Evolutionary conservation across 2,329 filamentous ascomycete species (phyloP).

Genomic region (Cytospora mali): DNA sequence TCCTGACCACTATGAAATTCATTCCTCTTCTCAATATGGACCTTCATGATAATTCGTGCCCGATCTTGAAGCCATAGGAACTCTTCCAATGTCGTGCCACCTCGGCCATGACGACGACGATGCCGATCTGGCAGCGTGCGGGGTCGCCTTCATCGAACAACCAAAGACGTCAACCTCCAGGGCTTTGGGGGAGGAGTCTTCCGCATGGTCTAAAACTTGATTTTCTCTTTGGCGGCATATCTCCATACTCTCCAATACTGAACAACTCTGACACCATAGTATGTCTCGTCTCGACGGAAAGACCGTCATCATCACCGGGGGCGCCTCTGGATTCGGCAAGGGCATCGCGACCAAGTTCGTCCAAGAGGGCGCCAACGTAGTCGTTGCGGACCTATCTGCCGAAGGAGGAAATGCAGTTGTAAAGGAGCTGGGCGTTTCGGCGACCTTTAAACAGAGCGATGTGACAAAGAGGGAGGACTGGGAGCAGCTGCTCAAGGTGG

Average conservation of each 20-base stretch:
- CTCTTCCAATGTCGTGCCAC: not conserved
- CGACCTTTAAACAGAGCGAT: constrained; percentile 44
- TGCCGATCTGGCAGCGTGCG: not conserved
- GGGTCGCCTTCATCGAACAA: not conserved
- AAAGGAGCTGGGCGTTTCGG: constrained; percentile 46
- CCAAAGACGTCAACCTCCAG: not conserved
- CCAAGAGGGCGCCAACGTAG: not conserved
- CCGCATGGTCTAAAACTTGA: not conserved
- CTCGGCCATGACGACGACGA: not conserved
- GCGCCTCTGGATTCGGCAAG: constrained; percentile 58
- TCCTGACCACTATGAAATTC: too few relatives aligned
- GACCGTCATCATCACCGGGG: constrained; percentile 60
- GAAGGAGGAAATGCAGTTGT: constrained; percentile 46
- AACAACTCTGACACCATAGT: not conserved
- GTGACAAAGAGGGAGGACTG: constrained; percentile 58
- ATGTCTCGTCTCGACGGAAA: constrained; percentile 48
- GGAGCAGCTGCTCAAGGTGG: constrained; percentile 50
- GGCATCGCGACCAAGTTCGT: constrained; percentile 49
- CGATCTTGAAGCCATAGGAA: too few relatives aligned
- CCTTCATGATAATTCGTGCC: too few relatives aligned
- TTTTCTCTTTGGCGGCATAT: not conserved
- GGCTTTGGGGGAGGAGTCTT: not conserved
- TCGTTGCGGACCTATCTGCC: not conserved
- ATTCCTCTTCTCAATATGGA: too few relatives aligned
- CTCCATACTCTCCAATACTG: not conserved